phyloP scores from a whole-genome alignment of 371 early-diverging fungal species.

The Mucor sp. region DNA sequence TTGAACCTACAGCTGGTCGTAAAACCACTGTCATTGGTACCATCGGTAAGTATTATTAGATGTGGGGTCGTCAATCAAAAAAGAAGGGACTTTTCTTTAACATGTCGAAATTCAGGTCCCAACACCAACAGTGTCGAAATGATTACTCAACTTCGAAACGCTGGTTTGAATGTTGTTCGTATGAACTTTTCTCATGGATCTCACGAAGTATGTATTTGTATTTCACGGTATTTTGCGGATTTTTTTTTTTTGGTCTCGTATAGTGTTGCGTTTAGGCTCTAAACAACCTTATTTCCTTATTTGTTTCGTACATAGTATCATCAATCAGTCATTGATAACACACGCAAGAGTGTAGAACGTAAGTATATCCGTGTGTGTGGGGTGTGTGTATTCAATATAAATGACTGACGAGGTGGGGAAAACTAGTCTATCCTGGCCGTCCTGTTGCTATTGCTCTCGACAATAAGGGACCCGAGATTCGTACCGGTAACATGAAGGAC shows the following conservation, averaged over 20 bases:
- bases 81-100: background rate
- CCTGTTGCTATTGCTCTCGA: slow-evolving; percentile 89
- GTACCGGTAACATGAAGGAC: slow-evolving; percentile 76
- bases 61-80: background rate
- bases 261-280: background rate
- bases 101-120: slow-evolving; percentile 57
- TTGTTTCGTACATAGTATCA: slow-evolving; percentile 61
- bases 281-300: slow-evolving; percentile 1
- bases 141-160: slow-evolving; percentile 82
- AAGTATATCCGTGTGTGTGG: slow-evolving; percentile 20
- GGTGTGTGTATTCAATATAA: no score
- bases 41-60: slow-evolving; percentile 18
- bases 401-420: background rate
- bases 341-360: slow-evolving; percentile 60
- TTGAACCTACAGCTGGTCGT: slow-evolving; percentile 66
- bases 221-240: background rate
- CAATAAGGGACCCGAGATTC: slow-evolving; percentile 88
- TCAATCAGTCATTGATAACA: slow-evolving; percentile 81
- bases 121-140: slow-evolving; percentile 85
- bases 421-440: slow-evolving; percentile 64
- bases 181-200: slow-evolving; percentile 95
- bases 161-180: slow-evolving; percentile 97
- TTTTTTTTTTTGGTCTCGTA: background rate
- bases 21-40: slow-evolving; percentile 68
- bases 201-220: slow-evolving; percentile 67